Evolutionary conservation across 108 stramenopile genomes (phyloP).

Genomic region (Cyclotella kingstonii): DNA sequence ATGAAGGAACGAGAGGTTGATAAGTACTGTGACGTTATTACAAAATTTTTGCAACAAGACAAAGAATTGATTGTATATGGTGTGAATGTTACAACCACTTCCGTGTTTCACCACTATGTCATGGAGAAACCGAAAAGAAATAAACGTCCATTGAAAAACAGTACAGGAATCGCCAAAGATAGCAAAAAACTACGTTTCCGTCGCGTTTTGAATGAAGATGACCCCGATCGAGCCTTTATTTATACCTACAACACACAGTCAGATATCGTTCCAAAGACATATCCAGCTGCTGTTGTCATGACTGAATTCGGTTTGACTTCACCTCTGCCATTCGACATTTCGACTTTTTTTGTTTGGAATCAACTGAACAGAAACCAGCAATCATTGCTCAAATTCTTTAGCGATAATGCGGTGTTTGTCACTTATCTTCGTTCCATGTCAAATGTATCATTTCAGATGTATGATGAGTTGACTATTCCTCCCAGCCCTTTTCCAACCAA

Average conservation of each 20-base stretch:
- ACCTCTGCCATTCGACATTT: constrained; percentile 13
- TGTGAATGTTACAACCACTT: not conserved
- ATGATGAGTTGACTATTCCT: constrained; percentile 8
- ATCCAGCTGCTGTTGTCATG: constrained; percentile 17
- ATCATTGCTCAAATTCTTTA: not conserved
- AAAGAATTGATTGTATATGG: constrained; percentile 1
- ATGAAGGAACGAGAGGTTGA: constrained; percentile 5
- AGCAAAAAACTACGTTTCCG: not conserved
- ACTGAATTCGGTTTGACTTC: constrained; percentile 5
- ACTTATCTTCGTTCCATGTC: constrained; percentile 13
- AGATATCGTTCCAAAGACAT: constrained; percentile 2
- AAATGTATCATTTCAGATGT: constrained; percentile 3
- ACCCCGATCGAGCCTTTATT: not conserved
- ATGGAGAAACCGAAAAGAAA: not conserved
- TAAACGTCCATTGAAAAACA: not conserved
- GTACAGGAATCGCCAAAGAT: not conserved
- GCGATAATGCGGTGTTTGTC: constrained; percentile 14
- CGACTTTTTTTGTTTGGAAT: constrained; percentile 18
- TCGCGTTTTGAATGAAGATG: not conserved
- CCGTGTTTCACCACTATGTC: constrained; percentile 10
- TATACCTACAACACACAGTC: constrained; percentile 8
- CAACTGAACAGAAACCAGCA: not conserved
- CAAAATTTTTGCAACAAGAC: not conserved
- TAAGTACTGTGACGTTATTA: constrained; percentile 9
- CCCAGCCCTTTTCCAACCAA: constrained; percentile 12